Percentiles rank a stretch among this genome's conserved stretches.
phyloP scores from a whole-genome alignment of 1,139 yeast genomes.

The Petasospora fabianii region DNA sequence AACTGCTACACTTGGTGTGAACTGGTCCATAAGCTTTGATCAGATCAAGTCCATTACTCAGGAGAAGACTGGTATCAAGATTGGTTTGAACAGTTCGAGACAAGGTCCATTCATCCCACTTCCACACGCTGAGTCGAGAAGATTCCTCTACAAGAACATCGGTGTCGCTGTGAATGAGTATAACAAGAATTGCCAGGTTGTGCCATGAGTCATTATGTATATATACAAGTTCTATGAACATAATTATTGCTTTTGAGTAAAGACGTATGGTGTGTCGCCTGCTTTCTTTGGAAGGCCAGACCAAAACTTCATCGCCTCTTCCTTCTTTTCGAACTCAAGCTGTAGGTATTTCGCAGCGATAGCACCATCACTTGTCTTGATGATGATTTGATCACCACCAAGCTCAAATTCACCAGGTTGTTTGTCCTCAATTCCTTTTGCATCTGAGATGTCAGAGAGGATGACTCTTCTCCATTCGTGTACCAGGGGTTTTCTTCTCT shows the following conservation, averaged over 20 bases:
- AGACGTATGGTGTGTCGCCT: slow-evolving; percentile 30
- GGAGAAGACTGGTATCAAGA: slow-evolving; percentile 75
- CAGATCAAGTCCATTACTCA: slow-evolving; percentile 65
- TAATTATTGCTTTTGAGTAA: slow-evolving; percentile 5
- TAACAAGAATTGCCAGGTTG: slow-evolving; percentile 53
- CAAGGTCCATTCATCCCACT: slow-evolving; percentile 80
- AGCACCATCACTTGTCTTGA: slow-evolving; percentile 44
- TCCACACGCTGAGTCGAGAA: slow-evolving; percentile 61
- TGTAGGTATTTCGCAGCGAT: slow-evolving; percentile 40
- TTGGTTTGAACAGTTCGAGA: slow-evolving; percentile 55
- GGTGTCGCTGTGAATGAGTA: slow-evolving; percentile 78
- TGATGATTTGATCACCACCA: slow-evolving; percentile 29
- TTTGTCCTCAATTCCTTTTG: slow-evolving; percentile 4
- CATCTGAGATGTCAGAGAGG: slow-evolving; percentile 34
- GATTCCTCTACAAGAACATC: slow-evolving; percentile 67
- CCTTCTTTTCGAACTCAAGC: slow-evolving; percentile 52
- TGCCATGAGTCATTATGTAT: slow-evolving; percentile 19
- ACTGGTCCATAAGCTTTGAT: slow-evolving; percentile 65
- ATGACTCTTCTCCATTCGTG: slow-evolving; percentile 43
- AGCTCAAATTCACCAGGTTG: slow-evolving; percentile 43
- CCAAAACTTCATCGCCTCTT: slow-evolving; percentile 42
- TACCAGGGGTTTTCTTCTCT: slow-evolving; percentile 26
- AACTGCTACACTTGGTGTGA: slow-evolving; percentile 54
- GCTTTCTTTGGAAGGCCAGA: slow-evolving; percentile 42
- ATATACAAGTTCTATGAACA: not conserved